These are phyloP conservation scores for Ilyonectria mors-panacis DNA, from an alignment of 2,329 filamentous ascomycete genomes.

Conservation along the genomic window DNA sequence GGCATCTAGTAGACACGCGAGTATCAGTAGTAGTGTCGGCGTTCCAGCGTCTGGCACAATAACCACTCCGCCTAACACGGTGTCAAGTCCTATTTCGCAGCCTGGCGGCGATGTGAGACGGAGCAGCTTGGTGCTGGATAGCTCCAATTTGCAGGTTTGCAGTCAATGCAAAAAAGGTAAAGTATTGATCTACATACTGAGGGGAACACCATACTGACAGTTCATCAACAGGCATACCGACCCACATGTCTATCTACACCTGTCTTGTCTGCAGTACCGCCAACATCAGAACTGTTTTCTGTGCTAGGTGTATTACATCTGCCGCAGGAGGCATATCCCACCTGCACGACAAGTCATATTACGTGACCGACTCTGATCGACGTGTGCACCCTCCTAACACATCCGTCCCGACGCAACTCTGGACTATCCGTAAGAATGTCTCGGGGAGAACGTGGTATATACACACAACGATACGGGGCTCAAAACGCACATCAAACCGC, in stretches of 20 bases:
- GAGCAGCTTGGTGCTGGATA: conserved; percentile 13
- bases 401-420: conserved; percentile 38
- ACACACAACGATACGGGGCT: conserved; percentile 44
- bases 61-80: conserved; percentile 20
- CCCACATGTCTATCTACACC: conserved; percentile 45
- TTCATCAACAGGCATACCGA: conserved; percentile 35
- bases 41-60: conserved; percentile 31
- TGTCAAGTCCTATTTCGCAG: conserved; percentile 29
- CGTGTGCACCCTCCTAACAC: conserved; percentile 35
- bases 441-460: conserved; percentile 49
- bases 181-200: neutral
- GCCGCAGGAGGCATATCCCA: conserved; percentile 42
- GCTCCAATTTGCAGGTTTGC: conserved; percentile 15
- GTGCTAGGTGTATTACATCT: conserved; percentile 49
- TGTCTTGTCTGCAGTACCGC: conserved; percentile 50
- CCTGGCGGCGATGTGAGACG: neutral
- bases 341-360: conserved; percentile 46
- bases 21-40: conserved; percentile 30
- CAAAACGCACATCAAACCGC: conserved; percentile 46
- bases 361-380: conserved; percentile 46
- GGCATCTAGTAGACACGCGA: conserved; percentile 25
- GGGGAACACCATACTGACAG: rapidly evolving
- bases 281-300: conserved; percentile 36
- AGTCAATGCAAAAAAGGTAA: conserved; percentile 43
- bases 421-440: conserved; percentile 47